Evolutionary conservation across 208 protist species (phyloP).

Genomic region (Trypanosoma theileri): DNA sequence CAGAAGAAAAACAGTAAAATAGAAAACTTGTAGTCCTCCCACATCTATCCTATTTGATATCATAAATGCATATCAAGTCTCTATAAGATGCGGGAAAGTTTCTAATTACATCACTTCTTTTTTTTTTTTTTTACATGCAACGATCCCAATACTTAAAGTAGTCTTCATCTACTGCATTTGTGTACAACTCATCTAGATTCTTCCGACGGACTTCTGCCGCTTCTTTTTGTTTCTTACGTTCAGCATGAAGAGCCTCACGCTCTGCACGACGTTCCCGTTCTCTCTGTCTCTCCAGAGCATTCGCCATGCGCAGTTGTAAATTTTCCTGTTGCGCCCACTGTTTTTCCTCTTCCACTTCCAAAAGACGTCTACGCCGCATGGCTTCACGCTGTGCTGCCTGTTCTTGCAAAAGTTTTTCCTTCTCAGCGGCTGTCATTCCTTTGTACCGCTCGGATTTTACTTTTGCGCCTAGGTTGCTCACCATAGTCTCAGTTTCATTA

Average conservation of each 20-base stretch:
- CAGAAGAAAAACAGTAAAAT: not conserved
- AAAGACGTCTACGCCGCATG: slow-evolving; percentile 72
- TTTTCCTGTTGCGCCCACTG: slow-evolving; percentile 88
- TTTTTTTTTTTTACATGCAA: slow-evolving; percentile 52
- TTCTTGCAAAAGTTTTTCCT: slow-evolving; percentile 48
- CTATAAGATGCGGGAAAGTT: no score
- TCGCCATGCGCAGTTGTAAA: slow-evolving; percentile 88
- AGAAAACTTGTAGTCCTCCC: not conserved
- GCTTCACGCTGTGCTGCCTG: slow-evolving; percentile 80
- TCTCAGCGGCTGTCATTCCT: slow-evolving; percentile 64
- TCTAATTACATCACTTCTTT: slow-evolving; percentile 1
- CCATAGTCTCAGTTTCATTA: slow-evolving; percentile 85
- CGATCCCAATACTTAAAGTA: slow-evolving; percentile 92
- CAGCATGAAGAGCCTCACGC: slow-evolving; percentile 52
- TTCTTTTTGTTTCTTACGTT: slow-evolving; percentile 63
- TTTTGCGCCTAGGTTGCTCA: slow-evolving; percentile 61
- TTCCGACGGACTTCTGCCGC: slow-evolving; percentile 52
- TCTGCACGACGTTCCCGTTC: slow-evolving; percentile 79
- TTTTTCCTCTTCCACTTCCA: slow-evolving; percentile 87
- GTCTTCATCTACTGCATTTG: slow-evolving; percentile 87
- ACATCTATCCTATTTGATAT: no score
- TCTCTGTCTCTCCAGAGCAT: slow-evolving; percentile 82
- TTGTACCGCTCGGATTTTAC: slow-evolving; percentile 86
- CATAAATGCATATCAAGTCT: no score
- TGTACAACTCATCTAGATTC: slow-evolving; percentile 78